These are phyloP conservation scores for Lotmaria passim DNA, from an alignment of 208 protist genomes.

Conservation along the genomic window DNA sequence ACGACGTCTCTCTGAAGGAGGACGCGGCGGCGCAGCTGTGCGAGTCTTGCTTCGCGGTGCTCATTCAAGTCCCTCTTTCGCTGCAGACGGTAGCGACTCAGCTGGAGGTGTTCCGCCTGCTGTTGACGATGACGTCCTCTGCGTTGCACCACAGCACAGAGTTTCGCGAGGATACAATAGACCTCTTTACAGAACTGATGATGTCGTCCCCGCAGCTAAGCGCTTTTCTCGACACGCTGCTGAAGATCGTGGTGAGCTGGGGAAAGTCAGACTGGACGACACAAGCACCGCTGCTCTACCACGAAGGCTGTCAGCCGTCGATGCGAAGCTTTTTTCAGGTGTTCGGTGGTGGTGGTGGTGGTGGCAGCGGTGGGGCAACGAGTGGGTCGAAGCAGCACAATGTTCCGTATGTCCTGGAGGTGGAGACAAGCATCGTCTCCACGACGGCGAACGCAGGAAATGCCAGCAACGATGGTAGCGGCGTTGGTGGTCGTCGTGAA, in stretches of 20 bases:
- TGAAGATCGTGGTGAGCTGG: constrained; percentile 65
- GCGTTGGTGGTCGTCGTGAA: too few species aligned
- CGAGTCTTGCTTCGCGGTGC: constrained; percentile 49
- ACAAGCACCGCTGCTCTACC: constrained; percentile 43
- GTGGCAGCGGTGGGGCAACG: background rate
- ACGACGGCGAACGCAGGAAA: background rate
- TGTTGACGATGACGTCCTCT: constrained; percentile 80
- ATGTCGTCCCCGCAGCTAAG: constrained; percentile 50
- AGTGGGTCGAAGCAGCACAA: background rate
- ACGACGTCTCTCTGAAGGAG: constrained; percentile 10
- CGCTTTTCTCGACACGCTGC: constrained; percentile 45
- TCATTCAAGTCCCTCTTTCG: constrained; percentile 41
- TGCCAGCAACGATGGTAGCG: too few species aligned
- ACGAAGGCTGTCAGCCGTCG: constrained; percentile 38
- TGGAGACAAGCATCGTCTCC: background rate
- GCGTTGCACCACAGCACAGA: constrained; percentile 74
- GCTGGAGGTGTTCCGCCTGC: constrained; percentile 51
- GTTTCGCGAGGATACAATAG: constrained; percentile 53
- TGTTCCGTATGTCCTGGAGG: constrained; percentile 22
- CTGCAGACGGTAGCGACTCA: constrained; percentile 55
- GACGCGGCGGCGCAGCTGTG: constrained; percentile 48
- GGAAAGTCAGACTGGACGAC: constrained; percentile 26
- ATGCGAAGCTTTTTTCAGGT: constrained; percentile 49
- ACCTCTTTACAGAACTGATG: constrained; percentile 82
- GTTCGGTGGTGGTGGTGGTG: constrained; percentile 25